These are phyloP conservation scores for Neonectria magnoliae DNA, from an alignment of 2,329 filamentous ascomycete species.

Conservation along the genomic window DNA sequence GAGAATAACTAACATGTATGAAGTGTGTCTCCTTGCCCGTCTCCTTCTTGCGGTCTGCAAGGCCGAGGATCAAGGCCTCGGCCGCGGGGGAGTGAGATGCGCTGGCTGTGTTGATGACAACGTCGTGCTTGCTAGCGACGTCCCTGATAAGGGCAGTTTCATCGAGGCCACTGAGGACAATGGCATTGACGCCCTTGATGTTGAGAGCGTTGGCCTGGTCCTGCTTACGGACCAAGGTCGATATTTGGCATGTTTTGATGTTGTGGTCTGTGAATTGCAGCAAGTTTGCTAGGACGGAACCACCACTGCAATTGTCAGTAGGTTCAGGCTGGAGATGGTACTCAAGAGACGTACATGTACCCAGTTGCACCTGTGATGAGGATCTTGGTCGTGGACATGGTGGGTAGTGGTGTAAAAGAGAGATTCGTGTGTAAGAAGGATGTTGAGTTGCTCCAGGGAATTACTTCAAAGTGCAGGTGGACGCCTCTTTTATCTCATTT, in stretches of 20 bases:
- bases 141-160: conserved; percentile 34
- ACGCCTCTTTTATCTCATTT: neutral
- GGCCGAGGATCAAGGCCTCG: conserved; percentile 53
- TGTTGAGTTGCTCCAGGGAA: neutral
- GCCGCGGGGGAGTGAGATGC: conserved; percentile 51
- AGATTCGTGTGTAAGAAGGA: neutral
- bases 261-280: conserved; percentile 30
- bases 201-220: conserved; percentile 38
- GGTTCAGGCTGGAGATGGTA: neutral
- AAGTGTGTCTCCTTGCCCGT: conserved; percentile 50
- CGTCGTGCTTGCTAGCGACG: conserved; percentile 40
- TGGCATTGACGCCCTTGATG: conserved; percentile 32
- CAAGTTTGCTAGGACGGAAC: conserved; percentile 38
- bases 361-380: conserved; percentile 43
- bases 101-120: conserved; percentile 56
- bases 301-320: conserved; percentile 32
- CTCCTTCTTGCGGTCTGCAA: conserved; percentile 49
- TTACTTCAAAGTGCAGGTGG: neutral
- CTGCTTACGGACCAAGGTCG: conserved; percentile 41
- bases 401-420: neutral
- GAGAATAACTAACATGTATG: conserved; percentile 45
- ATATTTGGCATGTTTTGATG: conserved; percentile 33
- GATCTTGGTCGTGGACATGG: conserved; percentile 34
- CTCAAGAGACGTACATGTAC: conserved; percentile 36
- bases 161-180: conserved; percentile 40